phyloP scores from a whole-genome alignment of 2,329 filamentous ascomycete species.

The Fusarium sp. region DNA sequence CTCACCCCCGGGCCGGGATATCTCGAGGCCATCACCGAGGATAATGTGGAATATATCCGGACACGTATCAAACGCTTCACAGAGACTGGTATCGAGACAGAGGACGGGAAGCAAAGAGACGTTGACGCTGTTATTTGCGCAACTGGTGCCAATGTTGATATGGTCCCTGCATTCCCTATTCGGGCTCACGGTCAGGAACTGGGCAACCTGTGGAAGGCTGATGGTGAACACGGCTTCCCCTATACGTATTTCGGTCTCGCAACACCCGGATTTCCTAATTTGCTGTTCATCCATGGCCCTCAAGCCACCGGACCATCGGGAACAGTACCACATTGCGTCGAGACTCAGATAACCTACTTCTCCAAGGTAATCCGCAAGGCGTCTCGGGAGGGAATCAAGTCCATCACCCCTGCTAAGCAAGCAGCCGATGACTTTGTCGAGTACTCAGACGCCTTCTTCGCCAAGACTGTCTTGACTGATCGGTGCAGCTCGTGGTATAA shows the following conservation, averaged over 20 bases:
- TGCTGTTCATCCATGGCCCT: slow-evolving; percentile 72
- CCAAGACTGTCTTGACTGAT: slow-evolving; percentile 65
- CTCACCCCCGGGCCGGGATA: slow-evolving; percentile 75
- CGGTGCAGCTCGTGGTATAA: slow-evolving; percentile 80
- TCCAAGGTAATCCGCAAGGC: slow-evolving; percentile 76
- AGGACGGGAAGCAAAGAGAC: slow-evolving; percentile 65
- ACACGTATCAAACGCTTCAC: slow-evolving; percentile 69
- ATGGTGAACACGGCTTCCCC: slow-evolving; percentile 68
- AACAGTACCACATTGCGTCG: slow-evolving; percentile 73
- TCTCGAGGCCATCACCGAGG: slow-evolving; percentile 69
- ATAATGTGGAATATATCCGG: slow-evolving; percentile 71
- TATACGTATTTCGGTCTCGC: slow-evolving; percentile 74
- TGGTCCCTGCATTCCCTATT: slow-evolving; percentile 70
- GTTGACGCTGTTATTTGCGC: slow-evolving; percentile 75
- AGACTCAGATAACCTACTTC: slow-evolving; percentile 73
- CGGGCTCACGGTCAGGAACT: slow-evolving; percentile 65
- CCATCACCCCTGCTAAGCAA: slow-evolving; percentile 65
- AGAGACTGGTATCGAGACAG: slow-evolving; percentile 67
- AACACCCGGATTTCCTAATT: slow-evolving; percentile 73
- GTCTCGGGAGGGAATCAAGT: slow-evolving; percentile 71
- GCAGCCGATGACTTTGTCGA: slow-evolving; percentile 73
- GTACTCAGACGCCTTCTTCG: slow-evolving; percentile 68
- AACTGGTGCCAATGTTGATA: slow-evolving; percentile 72
- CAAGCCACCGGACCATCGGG: slow-evolving; percentile 69
- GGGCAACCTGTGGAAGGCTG: slow-evolving; percentile 65